These are phyloP conservation scores for Fusarium sp. DNA, from an alignment of 2,329 filamentous ascomycete genomes.

Conservation along the genomic window DNA sequence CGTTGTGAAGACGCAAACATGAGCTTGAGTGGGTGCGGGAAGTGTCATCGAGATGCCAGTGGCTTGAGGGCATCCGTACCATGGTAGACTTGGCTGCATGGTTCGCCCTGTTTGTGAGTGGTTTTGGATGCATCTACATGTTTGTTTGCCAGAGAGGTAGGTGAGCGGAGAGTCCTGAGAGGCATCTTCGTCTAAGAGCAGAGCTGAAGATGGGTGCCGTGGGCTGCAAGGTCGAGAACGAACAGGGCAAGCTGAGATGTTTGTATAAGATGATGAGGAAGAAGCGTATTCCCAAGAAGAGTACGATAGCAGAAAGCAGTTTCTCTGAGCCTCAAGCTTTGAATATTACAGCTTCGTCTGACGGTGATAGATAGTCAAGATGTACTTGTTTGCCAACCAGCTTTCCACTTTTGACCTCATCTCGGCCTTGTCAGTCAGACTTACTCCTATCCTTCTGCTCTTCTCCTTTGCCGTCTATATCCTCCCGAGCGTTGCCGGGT, in stretches of 20 bases:
- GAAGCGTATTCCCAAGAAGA: not conserved
- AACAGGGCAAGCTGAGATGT: not conserved
- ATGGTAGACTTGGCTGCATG: slow-evolving; percentile 1
- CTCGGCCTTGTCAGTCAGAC: slow-evolving; percentile 13
- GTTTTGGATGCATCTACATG: not conserved
- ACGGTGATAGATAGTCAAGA: not conserved
- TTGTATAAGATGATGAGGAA: slow-evolving; percentile 17
- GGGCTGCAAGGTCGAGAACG: not conserved
- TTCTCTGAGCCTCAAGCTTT: not conserved
- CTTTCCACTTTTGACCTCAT: slow-evolving; percentile 3
- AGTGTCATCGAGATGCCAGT: not conserved
- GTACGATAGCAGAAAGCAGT: not conserved
- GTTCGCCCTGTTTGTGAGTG: not conserved
- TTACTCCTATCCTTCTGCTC: slow-evolving; percentile 18
- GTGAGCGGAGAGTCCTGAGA: not conserved
- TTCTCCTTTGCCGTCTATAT: slow-evolving; percentile 4
- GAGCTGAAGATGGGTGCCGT: not conserved
- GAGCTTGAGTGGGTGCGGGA: not conserved
- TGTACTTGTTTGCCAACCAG: slow-evolving; percentile 1
- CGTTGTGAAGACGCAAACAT: slow-evolving; percentile 1
- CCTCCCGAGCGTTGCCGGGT: slow-evolving; percentile 13
- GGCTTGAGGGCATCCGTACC: not conserved
- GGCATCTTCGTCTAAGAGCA: not conserved
- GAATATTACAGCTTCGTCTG: too few species aligned
- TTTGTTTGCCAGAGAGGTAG: not conserved